Conservation (phyloP, 2,329 filamentous ascomycete species). For the Aureobasidium sp. region DNA sequence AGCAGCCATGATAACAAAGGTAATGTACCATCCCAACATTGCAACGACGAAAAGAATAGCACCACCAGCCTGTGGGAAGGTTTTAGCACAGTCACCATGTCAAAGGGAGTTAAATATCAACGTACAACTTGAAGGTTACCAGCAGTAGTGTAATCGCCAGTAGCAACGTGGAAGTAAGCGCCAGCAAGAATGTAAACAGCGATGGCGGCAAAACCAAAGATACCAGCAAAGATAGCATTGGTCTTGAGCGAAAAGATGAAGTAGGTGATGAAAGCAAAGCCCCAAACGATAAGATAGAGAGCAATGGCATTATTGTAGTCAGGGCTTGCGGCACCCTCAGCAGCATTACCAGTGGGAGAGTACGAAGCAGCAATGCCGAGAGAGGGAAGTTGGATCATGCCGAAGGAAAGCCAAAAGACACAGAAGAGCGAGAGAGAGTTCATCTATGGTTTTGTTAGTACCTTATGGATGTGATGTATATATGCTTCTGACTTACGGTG, state of each 20-base stretch:
- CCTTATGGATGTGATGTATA: not conserved
- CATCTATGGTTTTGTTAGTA: conserved; percentile 25
- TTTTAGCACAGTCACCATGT: no score
- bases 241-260: conserved; percentile 45
- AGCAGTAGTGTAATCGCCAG: conserved; percentile 36
- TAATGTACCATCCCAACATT: conserved; percentile 44
- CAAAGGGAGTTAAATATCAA: not conserved
- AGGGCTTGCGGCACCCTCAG: conserved; percentile 34
- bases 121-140: conserved; percentile 38
- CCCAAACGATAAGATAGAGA: conserved; percentile 45
- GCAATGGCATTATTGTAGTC: conserved; percentile 43
- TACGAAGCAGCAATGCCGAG: conserved; percentile 40
- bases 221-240: conserved; percentile 41
- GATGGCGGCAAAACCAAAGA: conserved; percentile 40
- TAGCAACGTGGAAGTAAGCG: conserved; percentile 42
- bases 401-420: conserved; percentile 48
- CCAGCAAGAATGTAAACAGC: conserved; percentile 39
- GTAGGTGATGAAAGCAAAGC: conserved; percentile 44
- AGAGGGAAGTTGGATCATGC: conserved; percentile 42
- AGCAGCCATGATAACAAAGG: conserved; percentile 45
- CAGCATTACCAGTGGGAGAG: conserved; percentile 32
- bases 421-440: conserved; percentile 45
- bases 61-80: no score
- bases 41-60: conserved; percentile 38
- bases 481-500: not conserved